These are phyloP conservation scores for Lenzites betulinus DNA, from an alignment of 768 basidiomycete genomes.

Conservation along the genomic window DNA sequence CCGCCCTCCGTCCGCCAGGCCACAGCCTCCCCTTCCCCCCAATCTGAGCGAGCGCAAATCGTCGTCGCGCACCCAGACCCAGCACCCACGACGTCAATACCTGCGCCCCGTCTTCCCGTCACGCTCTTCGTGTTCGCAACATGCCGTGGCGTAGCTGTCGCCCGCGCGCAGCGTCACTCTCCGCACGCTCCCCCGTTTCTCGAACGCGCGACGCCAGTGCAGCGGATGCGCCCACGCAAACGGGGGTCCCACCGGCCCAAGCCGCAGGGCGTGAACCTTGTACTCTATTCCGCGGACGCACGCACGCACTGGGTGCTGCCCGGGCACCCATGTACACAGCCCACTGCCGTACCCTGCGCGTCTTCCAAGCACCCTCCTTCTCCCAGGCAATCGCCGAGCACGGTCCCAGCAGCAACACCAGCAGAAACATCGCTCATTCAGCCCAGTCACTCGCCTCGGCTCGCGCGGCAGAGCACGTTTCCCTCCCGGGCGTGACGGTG, in stretches of 20 bases:
- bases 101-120: not conserved
- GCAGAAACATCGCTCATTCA: not conserved
- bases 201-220: not conserved
- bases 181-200: not conserved
- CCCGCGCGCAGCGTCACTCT: not conserved
- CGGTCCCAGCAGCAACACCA: not conserved
- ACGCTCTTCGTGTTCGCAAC: not conserved
- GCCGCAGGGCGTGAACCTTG: constrained; percentile 9
- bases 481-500: not conserved
- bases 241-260: not conserved
- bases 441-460: not conserved
- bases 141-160: not conserved
- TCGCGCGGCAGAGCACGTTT: constrained; percentile 5
- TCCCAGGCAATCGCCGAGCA: not conserved
- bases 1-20: constrained; percentile 2
- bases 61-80: not conserved
- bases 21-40: not conserved
- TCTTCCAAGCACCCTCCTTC: not conserved
- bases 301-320: not conserved
- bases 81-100: constrained; percentile 1
- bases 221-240: constrained; percentile 1
- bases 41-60: constrained; percentile 6
- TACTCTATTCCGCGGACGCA: constrained; percentile 13
- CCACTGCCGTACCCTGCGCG: not conserved
- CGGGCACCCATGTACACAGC: not conserved